Conservation (phyloP, 768 basidiomycete species). For the Rhodosporidiobolus sp. region DNA sequence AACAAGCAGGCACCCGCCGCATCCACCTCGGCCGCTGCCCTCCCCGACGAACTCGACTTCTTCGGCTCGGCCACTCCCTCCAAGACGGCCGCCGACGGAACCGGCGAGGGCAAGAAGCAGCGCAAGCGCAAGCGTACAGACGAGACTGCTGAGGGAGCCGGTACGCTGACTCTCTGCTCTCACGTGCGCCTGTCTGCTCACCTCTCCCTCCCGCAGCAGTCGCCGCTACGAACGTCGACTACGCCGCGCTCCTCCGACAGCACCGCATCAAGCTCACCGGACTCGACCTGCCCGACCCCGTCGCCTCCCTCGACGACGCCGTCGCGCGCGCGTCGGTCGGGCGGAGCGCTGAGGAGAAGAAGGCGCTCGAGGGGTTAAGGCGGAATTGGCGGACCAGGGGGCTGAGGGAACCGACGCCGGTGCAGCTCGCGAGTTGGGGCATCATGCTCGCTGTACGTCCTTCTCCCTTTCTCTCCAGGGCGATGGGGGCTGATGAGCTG, state of each 20-base stretch:
- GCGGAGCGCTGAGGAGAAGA: not conserved
- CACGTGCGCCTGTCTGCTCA: not conserved
- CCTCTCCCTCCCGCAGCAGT: not conserved
- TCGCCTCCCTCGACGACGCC: constrained; percentile 55
- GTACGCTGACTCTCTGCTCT: not conserved
- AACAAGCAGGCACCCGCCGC: constrained; percentile 5
- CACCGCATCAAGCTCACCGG: constrained; percentile 77
- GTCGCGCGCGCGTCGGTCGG: not conserved
- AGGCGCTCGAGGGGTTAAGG: not conserved
- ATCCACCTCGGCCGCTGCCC: constrained; percentile 47
- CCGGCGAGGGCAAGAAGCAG: constrained; percentile 35
- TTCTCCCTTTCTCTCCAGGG: not conserved
- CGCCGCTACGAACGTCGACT: constrained; percentile 5
- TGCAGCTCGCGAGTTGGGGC: constrained; percentile 75
- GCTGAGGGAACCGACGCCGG: constrained; percentile 68
- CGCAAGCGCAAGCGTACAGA: constrained; percentile 38
- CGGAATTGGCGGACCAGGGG: constrained; percentile 61
- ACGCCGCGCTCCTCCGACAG: constrained; percentile 46
- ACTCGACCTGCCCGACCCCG: constrained; percentile 61
- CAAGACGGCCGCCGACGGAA: constrained; percentile 24
- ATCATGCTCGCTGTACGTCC: constrained; percentile 68
- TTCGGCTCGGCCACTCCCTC: constrained; percentile 70
- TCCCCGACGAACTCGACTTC: constrained; percentile 81
- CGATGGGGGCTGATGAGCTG: not conserved
- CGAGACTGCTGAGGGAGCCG: constrained; percentile 36